Evolutionary conservation across 768 basidiomycete genomes (phyloP).

Genomic region (Termitomyces eurrhizus): DNA sequence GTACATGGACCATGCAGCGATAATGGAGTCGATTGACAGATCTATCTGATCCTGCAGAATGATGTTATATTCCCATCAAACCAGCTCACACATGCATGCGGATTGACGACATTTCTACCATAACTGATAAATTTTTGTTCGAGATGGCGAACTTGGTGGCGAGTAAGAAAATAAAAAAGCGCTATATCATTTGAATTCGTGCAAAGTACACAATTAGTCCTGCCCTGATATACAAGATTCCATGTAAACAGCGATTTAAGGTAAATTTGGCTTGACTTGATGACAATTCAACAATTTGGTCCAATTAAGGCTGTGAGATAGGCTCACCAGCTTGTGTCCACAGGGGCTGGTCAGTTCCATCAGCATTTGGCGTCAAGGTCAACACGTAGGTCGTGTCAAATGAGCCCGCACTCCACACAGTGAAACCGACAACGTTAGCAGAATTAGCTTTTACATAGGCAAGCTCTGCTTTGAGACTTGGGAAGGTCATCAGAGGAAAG

Average conservation of each 20-base stretch:
- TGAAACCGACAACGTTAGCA: conserved; percentile 44
- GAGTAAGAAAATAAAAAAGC: background rate
- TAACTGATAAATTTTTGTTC: background rate
- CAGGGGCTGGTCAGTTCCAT: conserved; percentile 44
- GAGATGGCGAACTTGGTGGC: background rate
- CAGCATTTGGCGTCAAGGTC: conserved; percentile 41
- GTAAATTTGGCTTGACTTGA: conserved; percentile 23
- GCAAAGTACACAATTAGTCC: background rate
- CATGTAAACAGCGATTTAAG: conserved; percentile 5
- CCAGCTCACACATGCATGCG: background rate
- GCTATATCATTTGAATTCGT: too few relatives aligned
- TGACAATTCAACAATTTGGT: background rate
- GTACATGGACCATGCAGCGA: too few relatives aligned
- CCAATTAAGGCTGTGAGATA: background rate
- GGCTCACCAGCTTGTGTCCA: conserved; percentile 38
- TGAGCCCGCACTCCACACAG: conserved; percentile 49
- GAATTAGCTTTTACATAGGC: conserved; percentile 42
- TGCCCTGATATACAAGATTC: background rate
- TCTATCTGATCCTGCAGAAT: background rate
- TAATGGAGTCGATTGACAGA: too few relatives aligned
- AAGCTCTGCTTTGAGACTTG: conserved; percentile 38
- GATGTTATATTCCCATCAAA: background rate
- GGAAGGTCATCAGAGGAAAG: background rate
- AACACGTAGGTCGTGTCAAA: conserved; percentile 50
- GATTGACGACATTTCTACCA: background rate